Conservation (phyloP, 1,139 yeast species). For the Pichia sp. region DNA sequence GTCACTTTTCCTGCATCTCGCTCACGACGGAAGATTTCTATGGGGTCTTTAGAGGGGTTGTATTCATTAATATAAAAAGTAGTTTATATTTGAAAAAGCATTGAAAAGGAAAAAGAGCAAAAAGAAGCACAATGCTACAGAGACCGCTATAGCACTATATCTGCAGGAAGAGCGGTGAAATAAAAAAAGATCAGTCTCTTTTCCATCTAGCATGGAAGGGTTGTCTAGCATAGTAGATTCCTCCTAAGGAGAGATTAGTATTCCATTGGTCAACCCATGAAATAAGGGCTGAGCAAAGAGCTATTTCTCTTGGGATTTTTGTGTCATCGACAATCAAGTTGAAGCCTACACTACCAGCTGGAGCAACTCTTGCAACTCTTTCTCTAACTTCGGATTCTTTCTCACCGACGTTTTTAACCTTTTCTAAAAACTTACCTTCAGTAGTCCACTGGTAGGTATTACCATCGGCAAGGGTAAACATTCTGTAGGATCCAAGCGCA, state of each 20-base stretch:
- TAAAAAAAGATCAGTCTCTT: constrained; percentile 39
- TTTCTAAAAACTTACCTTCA: constrained; percentile 53
- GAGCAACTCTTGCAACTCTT: constrained; percentile 49
- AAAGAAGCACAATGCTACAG: neutral
- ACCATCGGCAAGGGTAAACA: constrained; percentile 57
- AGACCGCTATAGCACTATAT: neutral
- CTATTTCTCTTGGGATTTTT: constrained; percentile 52
- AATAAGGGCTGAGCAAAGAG: constrained; percentile 53
- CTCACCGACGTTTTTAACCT: constrained; percentile 52
- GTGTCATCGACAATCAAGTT: constrained; percentile 49
- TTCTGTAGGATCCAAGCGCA: constrained; percentile 54
- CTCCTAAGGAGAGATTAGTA: constrained; percentile 55
- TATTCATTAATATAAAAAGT: neutral
- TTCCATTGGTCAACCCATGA: constrained; percentile 66
- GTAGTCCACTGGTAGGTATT: constrained; percentile 61
- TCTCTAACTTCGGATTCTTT: constrained; percentile 60
- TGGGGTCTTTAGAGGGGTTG: too few species aligned
- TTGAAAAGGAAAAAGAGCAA: neutral
- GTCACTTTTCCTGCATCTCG: neutral
- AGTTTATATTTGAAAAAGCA: neutral
- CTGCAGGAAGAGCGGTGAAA: neutral
- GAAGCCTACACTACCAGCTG: constrained; percentile 49
- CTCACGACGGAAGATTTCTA: too few species aligned
- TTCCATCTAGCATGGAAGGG: constrained; percentile 54
- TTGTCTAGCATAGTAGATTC: constrained; percentile 54